Evolutionary conservation across 2,329 filamentous ascomycete genomes (phyloP).

Genomic region (Tolypocladium cylindrosporum): DNA sequence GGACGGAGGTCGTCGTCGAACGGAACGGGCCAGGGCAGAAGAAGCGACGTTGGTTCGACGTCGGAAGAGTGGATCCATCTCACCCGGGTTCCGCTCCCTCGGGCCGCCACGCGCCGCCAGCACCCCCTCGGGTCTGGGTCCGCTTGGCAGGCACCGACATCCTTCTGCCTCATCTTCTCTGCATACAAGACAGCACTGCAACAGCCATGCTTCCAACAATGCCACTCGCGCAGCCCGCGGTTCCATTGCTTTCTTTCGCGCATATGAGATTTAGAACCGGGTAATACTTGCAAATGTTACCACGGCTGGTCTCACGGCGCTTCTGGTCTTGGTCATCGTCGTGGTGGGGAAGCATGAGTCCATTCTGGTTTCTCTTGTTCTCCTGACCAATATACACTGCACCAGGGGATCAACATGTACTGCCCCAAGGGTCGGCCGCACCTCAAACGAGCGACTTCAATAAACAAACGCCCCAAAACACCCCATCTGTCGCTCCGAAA

Average conservation of each 20-base stretch:
- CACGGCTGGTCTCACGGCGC: no score
- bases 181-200: neutral
- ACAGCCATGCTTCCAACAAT: neutral
- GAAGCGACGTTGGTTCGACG: neutral
- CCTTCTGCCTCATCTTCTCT: neutral
- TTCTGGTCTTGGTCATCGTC: neutral
- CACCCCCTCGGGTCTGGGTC: neutral
- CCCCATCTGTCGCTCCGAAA: constrained; percentile 2
- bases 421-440: neutral
- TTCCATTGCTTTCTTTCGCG: no score
- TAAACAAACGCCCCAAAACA: constrained; percentile 4
- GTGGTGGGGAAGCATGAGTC: neutral
- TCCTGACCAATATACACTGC: neutral
- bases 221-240: neutral
- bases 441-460: neutral
- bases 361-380: neutral
- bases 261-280: neutral
- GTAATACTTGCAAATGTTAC: neutral
- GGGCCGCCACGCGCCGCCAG: neutral
- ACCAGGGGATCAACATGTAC: neutral
- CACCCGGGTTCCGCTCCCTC: neutral
- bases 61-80: neutral
- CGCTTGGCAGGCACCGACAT: neutral
- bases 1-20: neutral
- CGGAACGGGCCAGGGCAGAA: neutral